phyloP scores from a whole-genome alignment of 768 basidiomycete genomes.

The Suillus lakei region DNA sequence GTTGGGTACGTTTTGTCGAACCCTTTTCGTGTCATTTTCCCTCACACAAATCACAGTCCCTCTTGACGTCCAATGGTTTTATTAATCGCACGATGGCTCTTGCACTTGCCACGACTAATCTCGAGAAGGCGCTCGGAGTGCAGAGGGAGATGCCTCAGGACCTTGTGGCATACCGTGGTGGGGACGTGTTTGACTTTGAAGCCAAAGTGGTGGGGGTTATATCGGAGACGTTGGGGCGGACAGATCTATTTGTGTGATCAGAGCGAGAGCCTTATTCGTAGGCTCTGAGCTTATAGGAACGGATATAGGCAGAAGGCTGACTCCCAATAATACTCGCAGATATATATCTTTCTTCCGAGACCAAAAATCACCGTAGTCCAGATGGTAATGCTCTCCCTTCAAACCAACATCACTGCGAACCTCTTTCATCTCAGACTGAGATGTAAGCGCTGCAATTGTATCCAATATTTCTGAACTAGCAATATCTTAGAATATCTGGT shows the following conservation, averaged over 20 bases:
- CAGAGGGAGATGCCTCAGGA: slow-evolving; percentile 32
- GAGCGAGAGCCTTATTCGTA: not conserved
- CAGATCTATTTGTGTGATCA: slow-evolving; percentile 24
- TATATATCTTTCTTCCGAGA: too few species aligned
- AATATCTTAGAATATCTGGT: too few species aligned
- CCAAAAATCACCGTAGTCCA: too few species aligned
- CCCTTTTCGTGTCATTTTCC: not conserved
- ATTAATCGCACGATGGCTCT: slow-evolving; percentile 40
- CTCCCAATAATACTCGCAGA: too few species aligned
- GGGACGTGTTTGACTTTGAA: slow-evolving; percentile 41
- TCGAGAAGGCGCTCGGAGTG: slow-evolving; percentile 48
- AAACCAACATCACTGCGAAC: not conserved
- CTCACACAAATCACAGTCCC: slow-evolving; percentile 32
- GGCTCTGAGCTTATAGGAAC: not conserved
- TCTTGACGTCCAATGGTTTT: slow-evolving; percentile 42
- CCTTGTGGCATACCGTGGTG: slow-evolving; percentile 43
- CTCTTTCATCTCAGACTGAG: not conserved
- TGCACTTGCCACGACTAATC: slow-evolving; percentile 44
- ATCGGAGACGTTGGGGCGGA: slow-evolving; percentile 27
- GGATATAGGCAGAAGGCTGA: not conserved
- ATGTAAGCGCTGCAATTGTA: too few species aligned
- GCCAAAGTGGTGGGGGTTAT: slow-evolving; percentile 46
- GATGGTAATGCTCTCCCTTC: not conserved
- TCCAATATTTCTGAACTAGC: too few species aligned
- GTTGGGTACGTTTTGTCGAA: slow-evolving; percentile 35